Evolutionary conservation across 2,329 filamentous ascomycete genomes (phyloP).

Genomic region (Ceratocystis destructans): DNA sequence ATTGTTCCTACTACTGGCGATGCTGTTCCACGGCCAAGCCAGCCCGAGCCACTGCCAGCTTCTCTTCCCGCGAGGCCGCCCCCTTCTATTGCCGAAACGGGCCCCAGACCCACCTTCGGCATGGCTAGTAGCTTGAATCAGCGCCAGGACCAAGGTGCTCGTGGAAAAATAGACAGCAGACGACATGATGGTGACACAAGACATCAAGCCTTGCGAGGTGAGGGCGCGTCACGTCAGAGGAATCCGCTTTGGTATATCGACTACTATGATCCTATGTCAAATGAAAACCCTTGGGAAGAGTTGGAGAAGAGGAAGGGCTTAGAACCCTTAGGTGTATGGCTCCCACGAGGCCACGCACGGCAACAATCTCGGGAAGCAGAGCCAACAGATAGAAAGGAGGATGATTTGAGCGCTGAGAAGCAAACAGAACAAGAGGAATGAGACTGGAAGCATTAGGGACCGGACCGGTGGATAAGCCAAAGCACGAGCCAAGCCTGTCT

Average conservation of each 20-base stretch:
- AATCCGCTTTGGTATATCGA: slow-evolving; percentile 43
- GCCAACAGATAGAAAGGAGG: not conserved
- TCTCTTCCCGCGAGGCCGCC: not conserved
- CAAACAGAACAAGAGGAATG: not conserved
- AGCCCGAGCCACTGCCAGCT: not conserved
- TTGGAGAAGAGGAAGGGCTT: slow-evolving; percentile 38
- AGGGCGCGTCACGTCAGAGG: slow-evolving; percentile 13
- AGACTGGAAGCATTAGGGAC: not conserved
- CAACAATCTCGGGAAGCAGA: not conserved
- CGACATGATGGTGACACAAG: not conserved
- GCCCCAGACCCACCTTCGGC: not conserved
- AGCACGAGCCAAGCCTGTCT: not conserved
- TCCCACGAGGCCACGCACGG: slow-evolving; percentile 23
- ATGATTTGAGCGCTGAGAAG: not conserved
- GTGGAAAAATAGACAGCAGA: not conserved
- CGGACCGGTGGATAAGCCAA: not conserved
- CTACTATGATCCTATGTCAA: slow-evolving; percentile 56
- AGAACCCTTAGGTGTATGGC: slow-evolving; percentile 34
- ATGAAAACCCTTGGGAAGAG: slow-evolving; percentile 58
- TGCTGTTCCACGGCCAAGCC: not conserved
- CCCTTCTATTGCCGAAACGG: not conserved
- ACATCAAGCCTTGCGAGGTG: not conserved
- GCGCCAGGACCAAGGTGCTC: not conserved
- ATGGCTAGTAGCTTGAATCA: not conserved
- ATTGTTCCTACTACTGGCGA: not conserved